phyloP scores from a whole-genome alignment of 257 asterid genomes.

The Paulownia fortunei region DNA sequence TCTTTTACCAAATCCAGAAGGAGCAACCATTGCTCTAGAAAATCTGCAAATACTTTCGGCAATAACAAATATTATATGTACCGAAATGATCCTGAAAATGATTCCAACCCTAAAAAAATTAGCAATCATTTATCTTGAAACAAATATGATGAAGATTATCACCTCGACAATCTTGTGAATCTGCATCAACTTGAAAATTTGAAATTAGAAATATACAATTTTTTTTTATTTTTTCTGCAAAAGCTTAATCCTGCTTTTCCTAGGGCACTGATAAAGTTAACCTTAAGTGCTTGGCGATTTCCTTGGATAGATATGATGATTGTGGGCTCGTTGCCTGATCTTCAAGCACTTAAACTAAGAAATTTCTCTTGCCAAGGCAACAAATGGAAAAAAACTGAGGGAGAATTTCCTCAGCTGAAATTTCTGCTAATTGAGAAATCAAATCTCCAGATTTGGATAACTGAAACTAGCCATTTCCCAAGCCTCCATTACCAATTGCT shows the following conservation, averaged over 20 bases:
- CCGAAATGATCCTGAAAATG: not conserved
- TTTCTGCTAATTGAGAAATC: not conserved
- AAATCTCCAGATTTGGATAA: not conserved
- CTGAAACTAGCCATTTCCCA: slow-evolving; percentile 16
- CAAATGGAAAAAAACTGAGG: not conserved
- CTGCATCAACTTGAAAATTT: not conserved
- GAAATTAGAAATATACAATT: not conserved
- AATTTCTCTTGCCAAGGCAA: not conserved
- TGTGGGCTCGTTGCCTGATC: slow-evolving; percentile 26
- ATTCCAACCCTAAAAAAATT: slow-evolving; percentile 15
- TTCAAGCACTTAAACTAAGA: slow-evolving; percentile 23
- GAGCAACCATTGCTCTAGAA: not conserved
- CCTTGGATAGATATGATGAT: not conserved
- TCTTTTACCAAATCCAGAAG: not conserved
- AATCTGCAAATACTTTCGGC: slow-evolving; percentile 20
- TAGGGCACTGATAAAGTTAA: not conserved
- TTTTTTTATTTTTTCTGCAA: not conserved
- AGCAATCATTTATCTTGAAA: not conserved
- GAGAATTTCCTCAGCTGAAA: slow-evolving; percentile 8
- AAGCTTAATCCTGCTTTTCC: not conserved
- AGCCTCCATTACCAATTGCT: not conserved
- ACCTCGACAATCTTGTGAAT: not conserved
- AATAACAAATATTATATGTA: not conserved
- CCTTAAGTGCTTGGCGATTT: slow-evolving; percentile 5
- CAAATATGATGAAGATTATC: not conserved